Evolutionary conservation across 1,284 basidiomycete genomes (phyloP).

Genomic region (Rhizoctonia solani): DNA sequence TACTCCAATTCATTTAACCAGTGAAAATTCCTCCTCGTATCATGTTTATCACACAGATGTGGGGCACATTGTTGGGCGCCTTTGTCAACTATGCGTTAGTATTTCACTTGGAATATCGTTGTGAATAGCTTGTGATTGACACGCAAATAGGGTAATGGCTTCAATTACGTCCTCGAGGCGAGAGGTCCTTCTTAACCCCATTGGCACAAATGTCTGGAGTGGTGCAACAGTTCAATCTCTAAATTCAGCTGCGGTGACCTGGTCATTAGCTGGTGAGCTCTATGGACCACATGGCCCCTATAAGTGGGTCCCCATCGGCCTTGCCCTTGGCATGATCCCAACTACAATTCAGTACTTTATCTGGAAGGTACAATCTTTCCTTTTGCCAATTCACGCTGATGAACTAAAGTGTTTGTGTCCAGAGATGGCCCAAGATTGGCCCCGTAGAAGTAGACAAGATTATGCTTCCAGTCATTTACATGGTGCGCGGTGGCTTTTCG

Average conservation of each 20-base stretch:
- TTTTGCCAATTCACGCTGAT: neutral
- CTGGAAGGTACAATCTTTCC: slow-evolving; percentile 33
- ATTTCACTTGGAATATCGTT: slow-evolving; percentile 42
- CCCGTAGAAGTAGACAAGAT: slow-evolving; percentile 53
- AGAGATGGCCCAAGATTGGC: slow-evolving; percentile 59
- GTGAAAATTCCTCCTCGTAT: slow-evolving; percentile 73
- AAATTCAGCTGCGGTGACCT: slow-evolving; percentile 66
- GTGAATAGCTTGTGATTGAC: slow-evolving; percentile 48
- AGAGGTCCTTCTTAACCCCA: slow-evolving; percentile 56
- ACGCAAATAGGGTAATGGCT: slow-evolving; percentile 12
- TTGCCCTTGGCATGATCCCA: slow-evolving; percentile 57
- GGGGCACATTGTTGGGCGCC: slow-evolving; percentile 63
- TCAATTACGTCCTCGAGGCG: slow-evolving; percentile 56
- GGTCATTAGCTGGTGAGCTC: slow-evolving; percentile 64
- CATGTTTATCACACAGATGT: slow-evolving; percentile 69
- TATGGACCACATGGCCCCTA: slow-evolving; percentile 59
- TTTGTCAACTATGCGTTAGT: slow-evolving; percentile 44
- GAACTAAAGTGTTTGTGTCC: neutral
- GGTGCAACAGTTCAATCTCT: slow-evolving; percentile 56
- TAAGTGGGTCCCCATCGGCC: slow-evolving; percentile 56
- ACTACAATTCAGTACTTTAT: slow-evolving; percentile 59
- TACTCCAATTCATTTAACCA: neutral
- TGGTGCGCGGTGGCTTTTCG: slow-evolving; percentile 44
- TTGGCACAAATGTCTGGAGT: slow-evolving; percentile 64
- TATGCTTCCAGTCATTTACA: slow-evolving; percentile 60